These are phyloP conservation scores for Phytopythium sindhum DNA, from an alignment of 352 stramenopile genomes.

Conservation along the genomic window DNA sequence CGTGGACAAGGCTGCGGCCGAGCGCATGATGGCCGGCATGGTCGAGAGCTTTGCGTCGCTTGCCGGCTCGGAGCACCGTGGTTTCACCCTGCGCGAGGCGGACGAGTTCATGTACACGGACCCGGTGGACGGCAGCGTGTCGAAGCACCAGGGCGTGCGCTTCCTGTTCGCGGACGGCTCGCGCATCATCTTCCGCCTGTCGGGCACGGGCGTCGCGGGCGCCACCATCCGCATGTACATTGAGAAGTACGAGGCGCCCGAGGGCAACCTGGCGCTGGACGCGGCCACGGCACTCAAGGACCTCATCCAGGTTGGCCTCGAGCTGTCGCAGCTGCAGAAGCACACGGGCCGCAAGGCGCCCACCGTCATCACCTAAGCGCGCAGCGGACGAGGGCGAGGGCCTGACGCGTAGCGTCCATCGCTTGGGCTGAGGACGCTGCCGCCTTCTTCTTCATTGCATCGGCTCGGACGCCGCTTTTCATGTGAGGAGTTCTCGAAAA, in stretches of 20 bases:
- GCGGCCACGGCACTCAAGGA: constrained; percentile 74
- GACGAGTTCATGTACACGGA: constrained; percentile 99
- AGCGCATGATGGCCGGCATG: constrained; percentile 75
- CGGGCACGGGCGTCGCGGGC: constrained; percentile 95
- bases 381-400: no score
- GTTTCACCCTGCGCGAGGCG: constrained; percentile 78
- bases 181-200: constrained; percentile 97
- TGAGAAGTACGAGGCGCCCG: constrained; percentile 96
- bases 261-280: constrained; percentile 81
- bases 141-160: constrained; percentile 96
- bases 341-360: constrained; percentile 92
- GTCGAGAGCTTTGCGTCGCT: constrained; percentile 57
- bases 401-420: no score
- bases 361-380: constrained; percentile 97
- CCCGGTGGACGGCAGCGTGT: constrained; percentile 96
- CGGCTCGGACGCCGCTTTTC: background rate
- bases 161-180: constrained; percentile 95
- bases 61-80: constrained; percentile 65
- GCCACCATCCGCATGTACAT: constrained; percentile 99
- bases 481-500: background rate
- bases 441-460: background rate
- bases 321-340: constrained; percentile 91
- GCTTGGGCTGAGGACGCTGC: no score
- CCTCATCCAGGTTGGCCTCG: constrained; percentile 92
- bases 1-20: constrained; percentile 88